Evolutionary conservation across 495 filamentous ascomycete genomes (phyloP).

Genomic region (Penicillium lagena): DNA sequence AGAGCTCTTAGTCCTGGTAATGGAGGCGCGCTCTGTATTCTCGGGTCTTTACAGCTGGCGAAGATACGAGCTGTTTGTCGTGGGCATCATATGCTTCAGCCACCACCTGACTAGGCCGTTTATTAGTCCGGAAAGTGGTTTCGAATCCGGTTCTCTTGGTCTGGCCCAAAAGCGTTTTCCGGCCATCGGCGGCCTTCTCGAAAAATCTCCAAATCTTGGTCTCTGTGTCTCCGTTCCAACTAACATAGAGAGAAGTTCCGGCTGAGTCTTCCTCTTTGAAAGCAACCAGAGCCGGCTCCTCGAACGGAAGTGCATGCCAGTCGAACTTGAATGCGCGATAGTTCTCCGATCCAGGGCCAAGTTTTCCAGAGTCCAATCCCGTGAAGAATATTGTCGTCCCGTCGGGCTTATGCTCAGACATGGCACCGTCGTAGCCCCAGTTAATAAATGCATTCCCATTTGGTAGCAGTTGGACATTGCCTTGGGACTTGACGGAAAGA

Average conservation of each 20-base stretch:
- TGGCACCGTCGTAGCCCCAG: constrained; percentile 41
- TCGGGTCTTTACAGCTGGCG: neutral
- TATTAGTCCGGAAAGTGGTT: constrained; percentile 6
- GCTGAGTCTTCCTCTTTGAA: constrained; percentile 5
- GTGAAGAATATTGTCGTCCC: constrained; percentile 32
- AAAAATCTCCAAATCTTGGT: constrained; percentile 19
- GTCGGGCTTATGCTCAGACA: constrained; percentile 41
- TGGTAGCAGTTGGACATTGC: constrained; percentile 44
- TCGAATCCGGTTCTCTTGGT: constrained; percentile 14
- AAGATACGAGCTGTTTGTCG: constrained; percentile 4
- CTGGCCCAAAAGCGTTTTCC: constrained; percentile 11
- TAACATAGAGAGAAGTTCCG: constrained; percentile 18
- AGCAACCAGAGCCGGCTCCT: constrained; percentile 16
- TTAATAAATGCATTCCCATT: constrained; percentile 43
- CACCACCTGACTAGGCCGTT: neutral
- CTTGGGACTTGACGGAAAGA: constrained; percentile 42
- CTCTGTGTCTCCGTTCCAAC: constrained; percentile 30
- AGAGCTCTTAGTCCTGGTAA: too few relatives aligned
- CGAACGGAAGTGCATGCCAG: constrained; percentile 10
- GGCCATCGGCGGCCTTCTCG: constrained; percentile 1
- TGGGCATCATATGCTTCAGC: constrained; percentile 6
- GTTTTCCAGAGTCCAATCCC: constrained; percentile 6
- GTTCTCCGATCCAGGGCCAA: constrained; percentile 9
- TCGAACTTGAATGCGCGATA: constrained; percentile 14
- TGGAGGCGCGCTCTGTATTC: constrained; percentile 2